Base-by-base conservation (phyloP, 2,329 filamentous ascomycete genomes). In the Scedosporium boydii region DNA sequence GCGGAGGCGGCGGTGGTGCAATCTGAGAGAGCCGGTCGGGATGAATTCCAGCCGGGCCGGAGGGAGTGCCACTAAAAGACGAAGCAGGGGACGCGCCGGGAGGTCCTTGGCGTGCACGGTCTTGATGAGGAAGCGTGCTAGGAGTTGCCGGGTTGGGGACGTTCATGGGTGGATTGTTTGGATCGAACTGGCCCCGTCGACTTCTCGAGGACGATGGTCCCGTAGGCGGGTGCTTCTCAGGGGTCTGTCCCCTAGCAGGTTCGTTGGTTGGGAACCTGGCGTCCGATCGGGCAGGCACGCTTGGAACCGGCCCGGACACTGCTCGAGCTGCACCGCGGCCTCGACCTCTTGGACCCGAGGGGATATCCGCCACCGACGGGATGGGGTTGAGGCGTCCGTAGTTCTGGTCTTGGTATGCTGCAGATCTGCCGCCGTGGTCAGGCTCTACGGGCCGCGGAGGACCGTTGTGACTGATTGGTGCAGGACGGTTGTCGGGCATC, bases 361-460 rank as follows among this genome's bases (percentile, higher is more conserved):
- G 84, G 48, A 74, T 78, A 27, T 76, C 71, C 71, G 78, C 68
- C 38, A 77, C 71, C 26, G 77, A 75, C 58, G 79, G 75, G 59
- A 81, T 78, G 1, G 80, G 74, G 65, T 84, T 87, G 58, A 88
- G 75, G 2, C 85, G 82, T 29, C 85, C 85, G 67, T 87, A 87
- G 62, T 82, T 85, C 16, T 82, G 81, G 69, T 88, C 85, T 66
- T 85, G 80, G 64, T 82, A 80, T 62, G 75, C 76, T 21, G 79
- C 67, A 23, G 51, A 14, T 65, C 80, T 61, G 4, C 46, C 75
- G 44, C 77, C 76, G 66, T 83, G 79, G 56, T 85, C 82, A 3
- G 74, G 67, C 34, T 86, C 83, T 14, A 48, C 16, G 1, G 70
- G 46, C 76, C 76, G 4, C 71, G 71, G 9, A 67, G 63, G 29